A percentile compares a stretch with the other conserved stretches of the same genome.
Evolutionary conservation across 306 rosid genomes (phyloP).

Genomic region (Ormosia semicastrata): DNA sequence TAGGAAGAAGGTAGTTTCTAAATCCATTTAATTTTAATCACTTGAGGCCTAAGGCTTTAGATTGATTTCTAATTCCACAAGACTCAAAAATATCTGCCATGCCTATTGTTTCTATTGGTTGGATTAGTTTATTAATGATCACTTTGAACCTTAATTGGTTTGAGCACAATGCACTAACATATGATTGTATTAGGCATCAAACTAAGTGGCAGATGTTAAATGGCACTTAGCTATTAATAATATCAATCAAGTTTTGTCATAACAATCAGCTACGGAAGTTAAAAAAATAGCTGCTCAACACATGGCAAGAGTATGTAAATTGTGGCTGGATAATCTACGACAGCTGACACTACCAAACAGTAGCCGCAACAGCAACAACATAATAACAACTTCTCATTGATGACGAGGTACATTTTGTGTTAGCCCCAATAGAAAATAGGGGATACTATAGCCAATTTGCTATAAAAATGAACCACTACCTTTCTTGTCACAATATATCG

Average conservation of each 20-base stretch:
- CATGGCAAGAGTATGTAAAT: not conserved
- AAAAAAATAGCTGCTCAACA: not conserved
- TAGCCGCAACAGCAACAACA: not conserved
- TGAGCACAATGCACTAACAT: constrained; percentile 22
- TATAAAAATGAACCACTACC: constrained; percentile 27
- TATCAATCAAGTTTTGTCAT: not conserved
- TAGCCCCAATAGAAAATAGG: constrained; percentile 26
- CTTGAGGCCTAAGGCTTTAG: constrained; percentile 10
- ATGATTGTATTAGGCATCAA: constrained; percentile 21
- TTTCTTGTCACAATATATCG: constrained; percentile 33
- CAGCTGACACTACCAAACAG: constrained; percentile 10
- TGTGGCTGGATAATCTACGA: constrained; percentile 41
- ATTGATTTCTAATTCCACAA: not conserved
- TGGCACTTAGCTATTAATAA: constrained; percentile 35
- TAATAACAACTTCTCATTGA: constrained; percentile 24
- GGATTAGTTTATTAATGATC: constrained; percentile 26
- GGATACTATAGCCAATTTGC: constrained; percentile 14
- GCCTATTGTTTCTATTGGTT: constrained; percentile 8
- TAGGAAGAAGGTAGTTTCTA: not conserved
- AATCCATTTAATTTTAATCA: not conserved
- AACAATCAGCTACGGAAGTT: not conserved
- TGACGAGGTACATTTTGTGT: constrained; percentile 15
- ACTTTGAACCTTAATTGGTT: constrained; percentile 23
- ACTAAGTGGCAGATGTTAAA: constrained; percentile 34
- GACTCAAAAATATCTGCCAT: constrained; percentile 27